Evolutionary conservation across 2,329 filamentous ascomycete genomes (phyloP), one percentile per base, ranked within the genome.

Genomic region (Calonectria montana): DNA sequence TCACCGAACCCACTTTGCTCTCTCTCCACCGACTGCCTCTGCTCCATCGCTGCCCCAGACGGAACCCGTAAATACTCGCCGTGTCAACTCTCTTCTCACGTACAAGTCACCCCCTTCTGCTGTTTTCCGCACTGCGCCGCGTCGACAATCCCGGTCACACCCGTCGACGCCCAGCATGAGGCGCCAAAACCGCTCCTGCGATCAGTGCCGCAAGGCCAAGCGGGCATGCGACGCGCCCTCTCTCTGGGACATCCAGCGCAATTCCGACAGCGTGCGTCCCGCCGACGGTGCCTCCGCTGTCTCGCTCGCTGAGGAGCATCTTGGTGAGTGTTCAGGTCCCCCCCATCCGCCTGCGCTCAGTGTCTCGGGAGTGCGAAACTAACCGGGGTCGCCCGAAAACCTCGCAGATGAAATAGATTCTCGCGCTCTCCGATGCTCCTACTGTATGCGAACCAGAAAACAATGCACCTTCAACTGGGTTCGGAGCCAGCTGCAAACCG

Each of bases 401-500:
- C 71, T 73, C 67, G 64, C 67, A 79, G 77, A 79, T 21, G 77
- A 79, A 57, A 79, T 79, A 61, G 77, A 79, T 64, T 79, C 77
- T 25, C 73, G 77, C 73, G 76, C 77, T 62, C 59, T 79, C 41
- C 77, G 77, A 73, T 79, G 77, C 63, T 79, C 77, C 62, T 79
- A 79, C 62, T 79, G 77, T 69, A 74, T 79, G 45, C 76, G 77
- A 62, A 79, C 77, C 53, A 70, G 77, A 29, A 79, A 79, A 67
- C 77, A 79, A 77, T 79, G 77, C 53, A 79, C 77, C 45, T 79
- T 79, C 53, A 69, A 79, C 65, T 79, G 77, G 77, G 77, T 79
- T 72, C 74, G 77, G 31, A 76, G 77, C 63, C 77, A 79, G 63
- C 71, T 79, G 25, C 77, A 79, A 69, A 78, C 77, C 16, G 74